phyloP scores from a whole-genome alignment of 495 filamentous ascomycete genomes.

The Neurospora africana region DNA sequence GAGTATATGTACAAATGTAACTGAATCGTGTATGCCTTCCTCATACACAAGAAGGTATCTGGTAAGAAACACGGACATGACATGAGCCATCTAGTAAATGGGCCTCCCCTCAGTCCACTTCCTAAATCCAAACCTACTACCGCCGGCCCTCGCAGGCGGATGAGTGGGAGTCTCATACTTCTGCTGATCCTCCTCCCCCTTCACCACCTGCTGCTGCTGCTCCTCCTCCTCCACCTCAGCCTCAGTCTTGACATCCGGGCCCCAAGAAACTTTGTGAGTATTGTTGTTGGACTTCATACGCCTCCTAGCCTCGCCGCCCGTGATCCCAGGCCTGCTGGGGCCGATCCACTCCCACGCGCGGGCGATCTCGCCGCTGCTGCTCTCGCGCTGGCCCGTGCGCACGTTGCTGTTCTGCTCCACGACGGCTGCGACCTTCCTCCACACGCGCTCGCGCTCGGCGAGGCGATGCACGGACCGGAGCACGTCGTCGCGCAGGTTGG shows the following conservation, averaged over 20 bases:
- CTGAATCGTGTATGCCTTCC: background rate
- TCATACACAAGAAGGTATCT: background rate
- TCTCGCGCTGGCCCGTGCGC: conserved; percentile 71
- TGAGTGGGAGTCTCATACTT: background rate
- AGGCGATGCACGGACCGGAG: conserved; percentile 71
- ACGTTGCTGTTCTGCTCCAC: conserved; percentile 94
- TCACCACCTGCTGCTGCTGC: background rate
- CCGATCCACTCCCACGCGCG: conserved; percentile 97
- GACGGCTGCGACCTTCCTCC: conserved; percentile 67
- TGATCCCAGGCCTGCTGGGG: conserved; percentile 32
- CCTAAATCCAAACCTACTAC: background rate
- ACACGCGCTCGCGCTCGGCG: conserved; percentile 61
- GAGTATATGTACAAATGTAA: background rate
- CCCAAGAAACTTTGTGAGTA: conserved; percentile 32
- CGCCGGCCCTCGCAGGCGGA: background rate
- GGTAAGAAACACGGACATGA: background rate
- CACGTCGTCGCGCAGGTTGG: conserved; percentile 85
- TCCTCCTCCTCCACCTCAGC: conserved; percentile 1
- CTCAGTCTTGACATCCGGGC: conserved; percentile 22
- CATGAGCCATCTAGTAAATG: background rate
- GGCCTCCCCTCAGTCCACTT: background rate
- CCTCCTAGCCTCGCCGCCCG: conserved; percentile 23
- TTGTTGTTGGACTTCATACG: conserved; percentile 35
- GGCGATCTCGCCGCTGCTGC: conserved; percentile 72
- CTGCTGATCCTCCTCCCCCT: background rate